Evolutionary conservation across 225 moss, liverwort and hornwort species (phyloP).

Genomic region (Sphagnum tenellum): DNA sequence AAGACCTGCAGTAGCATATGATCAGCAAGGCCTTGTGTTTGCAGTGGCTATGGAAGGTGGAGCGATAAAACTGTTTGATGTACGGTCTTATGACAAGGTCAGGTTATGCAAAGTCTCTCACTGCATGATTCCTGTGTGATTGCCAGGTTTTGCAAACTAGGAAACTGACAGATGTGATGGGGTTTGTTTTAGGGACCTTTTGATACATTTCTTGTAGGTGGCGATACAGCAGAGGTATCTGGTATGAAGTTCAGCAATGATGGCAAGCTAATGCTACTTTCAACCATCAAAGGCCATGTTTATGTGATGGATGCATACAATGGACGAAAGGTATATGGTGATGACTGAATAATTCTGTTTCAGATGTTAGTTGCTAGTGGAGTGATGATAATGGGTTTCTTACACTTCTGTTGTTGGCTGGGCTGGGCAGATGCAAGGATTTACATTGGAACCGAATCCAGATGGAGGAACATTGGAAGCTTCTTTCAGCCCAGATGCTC

Average conservation of each 20-base stretch:
- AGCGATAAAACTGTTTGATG: slow-evolving; percentile 90
- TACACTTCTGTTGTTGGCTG: neutral
- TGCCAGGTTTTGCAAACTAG: neutral
- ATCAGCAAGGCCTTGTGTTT: slow-evolving; percentile 95
- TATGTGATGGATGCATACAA: slow-evolving; percentile 86
- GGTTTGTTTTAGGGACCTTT: slow-evolving; percentile 66
- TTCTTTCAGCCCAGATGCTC: slow-evolving; percentile 97
- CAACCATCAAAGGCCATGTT: slow-evolving; percentile 72
- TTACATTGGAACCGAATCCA: slow-evolving; percentile 69
- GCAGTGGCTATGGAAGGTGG: slow-evolving; percentile 98
- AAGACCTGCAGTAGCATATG: slow-evolving; percentile 94
- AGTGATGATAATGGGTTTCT: neutral
- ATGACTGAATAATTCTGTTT: neutral
- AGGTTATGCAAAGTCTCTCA: neutral
- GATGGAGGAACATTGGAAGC: slow-evolving; percentile 88
- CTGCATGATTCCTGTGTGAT: neutral
- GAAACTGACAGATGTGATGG: neutral
- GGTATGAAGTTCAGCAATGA: slow-evolving; percentile 98
- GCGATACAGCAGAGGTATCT: slow-evolving; percentile 79
- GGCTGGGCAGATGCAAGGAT: slow-evolving; percentile 60
- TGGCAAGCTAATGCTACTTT: slow-evolving; percentile 90
- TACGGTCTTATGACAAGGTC: slow-evolving; percentile 95
- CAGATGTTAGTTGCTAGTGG: neutral
- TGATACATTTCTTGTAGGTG: slow-evolving; percentile 85
- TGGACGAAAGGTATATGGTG: slow-evolving; percentile 68